Base-by-base conservation (phyloP, 306 rosid genomes). In the Trichosanthes truncata region DNA sequence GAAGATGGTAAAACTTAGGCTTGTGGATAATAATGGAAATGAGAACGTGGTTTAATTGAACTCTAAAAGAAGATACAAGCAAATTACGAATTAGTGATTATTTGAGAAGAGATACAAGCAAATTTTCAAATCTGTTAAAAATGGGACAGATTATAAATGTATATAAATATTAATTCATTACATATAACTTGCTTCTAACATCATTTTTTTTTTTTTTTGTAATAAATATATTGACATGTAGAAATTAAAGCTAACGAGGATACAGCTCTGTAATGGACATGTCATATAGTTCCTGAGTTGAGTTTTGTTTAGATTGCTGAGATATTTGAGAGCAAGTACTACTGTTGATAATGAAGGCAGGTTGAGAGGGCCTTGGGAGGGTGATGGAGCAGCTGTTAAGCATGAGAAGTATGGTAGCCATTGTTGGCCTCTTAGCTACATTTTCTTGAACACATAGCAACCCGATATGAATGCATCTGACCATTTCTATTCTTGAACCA, bases 401-500 rank as follows among this genome's bases (percentile, higher is more conserved):
- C 85, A 79, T 86, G 2, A 87, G 83, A 52, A 59, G 57, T 38
- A 87, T 46, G 1, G 84, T 1, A 52, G 80, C 25, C 91, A 90
- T 86, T 13, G 87, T 86, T 74, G 91, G 96, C 77, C 93, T 85
- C 12, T 76, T 68, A 51, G 0, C 63, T 66, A 35, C 18, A 52
- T 85, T 82, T 62, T 86, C 93, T 85, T 88, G 93, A 73, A 86
- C 89, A 38, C 91, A 90, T 0, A 90, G 81, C 25, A 91, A 73
- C 1, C 92, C 96, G 18, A 91, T 78, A 59, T 89, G 93, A 55
- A 91, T 84, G 81, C 91, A 87, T 85, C 89, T 88, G 25, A 61
- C 62, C 23, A 78, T 78, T 67, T 90, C 89, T 69, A 55, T 38
- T 20, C 20, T 31, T 1, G 62, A 74, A 35, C 53, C 82, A 21